These are phyloP conservation scores for Dictyostelium intermedium DNA, from an alignment of 78 protist genomes.

Conservation along the genomic window DNA sequence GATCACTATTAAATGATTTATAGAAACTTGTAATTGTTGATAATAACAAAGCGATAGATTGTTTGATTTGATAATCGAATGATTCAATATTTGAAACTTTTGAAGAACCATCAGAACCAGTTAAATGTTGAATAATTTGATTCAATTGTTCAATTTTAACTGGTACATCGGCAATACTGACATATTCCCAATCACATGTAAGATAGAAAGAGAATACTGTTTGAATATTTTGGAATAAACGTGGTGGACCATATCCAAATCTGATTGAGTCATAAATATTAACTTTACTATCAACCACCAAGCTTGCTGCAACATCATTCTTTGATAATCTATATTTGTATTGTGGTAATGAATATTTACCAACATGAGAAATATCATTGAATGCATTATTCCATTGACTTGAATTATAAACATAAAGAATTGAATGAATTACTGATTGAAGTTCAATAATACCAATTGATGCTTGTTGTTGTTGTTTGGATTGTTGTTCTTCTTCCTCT, in stretches of 20 bases:
- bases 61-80: constrained; percentile 18
- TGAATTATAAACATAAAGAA: constrained; percentile 25
- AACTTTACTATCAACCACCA: background rate
- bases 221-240: constrained; percentile 66
- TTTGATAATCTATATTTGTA: constrained; percentile 8
- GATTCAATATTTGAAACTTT: background rate
- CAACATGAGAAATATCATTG: constrained; percentile 46
- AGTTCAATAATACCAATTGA: constrained; percentile 55
- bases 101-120: background rate
- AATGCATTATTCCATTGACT: constrained; percentile 50
- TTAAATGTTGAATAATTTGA: constrained; percentile 20
- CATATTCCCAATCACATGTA: constrained; percentile 32
- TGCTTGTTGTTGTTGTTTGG: background rate
- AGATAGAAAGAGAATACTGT: constrained; percentile 44
- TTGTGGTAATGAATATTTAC: constrained; percentile 11
- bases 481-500: background rate
- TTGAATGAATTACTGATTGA: constrained; percentile 29
- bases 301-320: background rate
- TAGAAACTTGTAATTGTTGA: constrained; percentile 2
- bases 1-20: background rate
- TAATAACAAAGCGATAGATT: background rate
- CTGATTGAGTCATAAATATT: constrained; percentile 19
- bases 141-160: constrained; percentile 36
- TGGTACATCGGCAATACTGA: constrained; percentile 28
- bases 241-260: constrained; percentile 69